Evolutionary conservation across 805 yeast species (phyloP).

Genomic region (Isabelozyma heimii): DNA sequence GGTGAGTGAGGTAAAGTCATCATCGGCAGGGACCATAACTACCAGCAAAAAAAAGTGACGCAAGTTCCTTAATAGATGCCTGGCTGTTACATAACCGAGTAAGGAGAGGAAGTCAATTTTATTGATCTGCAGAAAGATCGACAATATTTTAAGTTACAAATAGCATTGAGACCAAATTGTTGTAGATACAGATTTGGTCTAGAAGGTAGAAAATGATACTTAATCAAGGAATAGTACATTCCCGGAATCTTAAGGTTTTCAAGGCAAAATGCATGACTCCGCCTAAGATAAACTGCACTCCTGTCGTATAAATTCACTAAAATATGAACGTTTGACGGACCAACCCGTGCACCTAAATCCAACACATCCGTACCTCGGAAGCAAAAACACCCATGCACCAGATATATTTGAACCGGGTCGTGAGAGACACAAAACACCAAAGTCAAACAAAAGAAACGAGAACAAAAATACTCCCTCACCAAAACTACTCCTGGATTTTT

Average conservation of each 20-base stretch:
- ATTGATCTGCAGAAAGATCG: not conserved
- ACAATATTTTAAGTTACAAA: not conserved
- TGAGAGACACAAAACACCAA: not conserved
- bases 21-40: not conserved
- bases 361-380: not conserved
- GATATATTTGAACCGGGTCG: not conserved
- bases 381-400: no score
- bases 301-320: not conserved
- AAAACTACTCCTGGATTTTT: not conserved
- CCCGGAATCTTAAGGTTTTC: not conserved
- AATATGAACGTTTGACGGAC: not conserved
- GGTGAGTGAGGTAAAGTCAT: not conserved
- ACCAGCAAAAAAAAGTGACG: not conserved
- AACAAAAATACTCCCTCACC: no score
- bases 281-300: not conserved
- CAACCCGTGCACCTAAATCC: not conserved
- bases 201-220: not conserved
- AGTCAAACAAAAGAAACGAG: not conserved
- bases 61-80: no score
- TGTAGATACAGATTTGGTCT: not conserved
- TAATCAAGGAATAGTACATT: not conserved
- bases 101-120: not conserved
- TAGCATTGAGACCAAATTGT: not conserved
- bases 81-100: not conserved
- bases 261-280: not conserved